Conservation (phyloP, 768 basidiomycete species). For the Tephrocybe sp. region DNA sequence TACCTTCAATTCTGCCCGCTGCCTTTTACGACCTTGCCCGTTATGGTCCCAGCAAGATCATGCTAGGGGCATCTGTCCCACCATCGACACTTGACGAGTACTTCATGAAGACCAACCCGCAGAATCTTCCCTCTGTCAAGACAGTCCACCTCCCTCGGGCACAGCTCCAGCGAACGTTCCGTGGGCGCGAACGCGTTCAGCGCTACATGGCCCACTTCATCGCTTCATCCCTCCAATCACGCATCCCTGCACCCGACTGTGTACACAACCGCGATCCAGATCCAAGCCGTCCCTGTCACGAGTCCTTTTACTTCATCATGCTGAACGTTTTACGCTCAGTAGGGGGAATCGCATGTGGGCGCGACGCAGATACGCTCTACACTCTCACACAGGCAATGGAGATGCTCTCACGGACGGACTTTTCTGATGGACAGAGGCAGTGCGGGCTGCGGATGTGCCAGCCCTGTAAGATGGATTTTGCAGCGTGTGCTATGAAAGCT, state of each 20-base stretch:
- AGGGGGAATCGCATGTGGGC: constrained; percentile 68
- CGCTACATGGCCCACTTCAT: constrained; percentile 63
- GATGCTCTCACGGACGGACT: constrained; percentile 72
- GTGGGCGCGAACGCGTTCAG: constrained; percentile 67
- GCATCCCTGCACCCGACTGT: constrained; percentile 50
- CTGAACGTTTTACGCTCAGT: constrained; percentile 71
- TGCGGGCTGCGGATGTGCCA: constrained; percentile 57
- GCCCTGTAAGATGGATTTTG: constrained; percentile 50
- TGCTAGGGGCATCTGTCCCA: constrained; percentile 45
- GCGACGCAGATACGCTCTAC: constrained; percentile 74
- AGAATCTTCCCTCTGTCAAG: constrained; percentile 34
- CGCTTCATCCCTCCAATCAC: constrained; percentile 49
- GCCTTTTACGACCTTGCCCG: constrained; percentile 76
- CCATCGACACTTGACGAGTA: constrained; percentile 30
- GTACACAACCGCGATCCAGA: constrained; percentile 35
- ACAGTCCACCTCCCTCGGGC: constrained; percentile 8
- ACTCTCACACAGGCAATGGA: constrained; percentile 68
- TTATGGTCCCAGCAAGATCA: constrained; percentile 70
- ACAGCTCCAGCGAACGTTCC: constrained; percentile 42
- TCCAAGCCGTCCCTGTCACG: constrained; percentile 47
- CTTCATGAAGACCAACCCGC: constrained; percentile 14
- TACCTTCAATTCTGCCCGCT: constrained; percentile 59
- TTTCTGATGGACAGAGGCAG: constrained; percentile 57
- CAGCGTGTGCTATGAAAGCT: constrained; percentile 33
- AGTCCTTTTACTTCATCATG: constrained; percentile 76